Base-by-base conservation (phyloP, 306 rosid species). In the Begonia peltatifolia region DNA sequence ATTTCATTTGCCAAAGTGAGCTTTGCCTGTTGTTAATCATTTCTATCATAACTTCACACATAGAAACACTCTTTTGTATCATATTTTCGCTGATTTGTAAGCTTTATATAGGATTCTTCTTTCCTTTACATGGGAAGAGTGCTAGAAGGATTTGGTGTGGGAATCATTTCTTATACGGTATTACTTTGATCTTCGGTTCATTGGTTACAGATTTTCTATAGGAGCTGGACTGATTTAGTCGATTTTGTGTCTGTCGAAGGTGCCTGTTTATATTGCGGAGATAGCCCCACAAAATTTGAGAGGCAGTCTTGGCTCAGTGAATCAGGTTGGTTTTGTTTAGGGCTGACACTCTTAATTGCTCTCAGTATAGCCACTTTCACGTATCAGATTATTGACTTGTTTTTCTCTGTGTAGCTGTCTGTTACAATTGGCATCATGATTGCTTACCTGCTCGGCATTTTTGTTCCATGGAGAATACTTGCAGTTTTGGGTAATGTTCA, bases 71-170 rank as follows among this genome's bases (percentile, higher is more conserved):
- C 42, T 35, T 53, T 15, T 51, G 55, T 55, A 41, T 58, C 53
- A 52, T 36, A 13, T 41, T 15, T 67, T 41, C 17, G 41, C 57
- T n/a, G 12, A 49, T 57, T 60, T 54, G 4, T 25, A 3, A 67
- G 50, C 38, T 56, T 10, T 54, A 41, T 65, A 57, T 68, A 90
- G 99, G 99, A 90, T 71, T 17, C 76, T 63, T 86, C 99, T 65
- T 90, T 90, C 74, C 94, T 90, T 15, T 86, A 86, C 71, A 70
- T 90, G 87, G 99, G 99, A 73, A 80, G 99, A 67, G 69, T 90
- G 78, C 70, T 90, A 84, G 99, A 90, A 77, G 99, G 99, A 8
- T 90, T 90, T 56, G 99, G 99, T 1, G 94, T 90, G n/a, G 99
- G 99, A 48, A 70, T 90, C 49, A 86, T 90, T 68, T 90, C 99